Base-by-base conservation (phyloP, 1,139 yeast genomes). In the Pichia sp. region DNA sequence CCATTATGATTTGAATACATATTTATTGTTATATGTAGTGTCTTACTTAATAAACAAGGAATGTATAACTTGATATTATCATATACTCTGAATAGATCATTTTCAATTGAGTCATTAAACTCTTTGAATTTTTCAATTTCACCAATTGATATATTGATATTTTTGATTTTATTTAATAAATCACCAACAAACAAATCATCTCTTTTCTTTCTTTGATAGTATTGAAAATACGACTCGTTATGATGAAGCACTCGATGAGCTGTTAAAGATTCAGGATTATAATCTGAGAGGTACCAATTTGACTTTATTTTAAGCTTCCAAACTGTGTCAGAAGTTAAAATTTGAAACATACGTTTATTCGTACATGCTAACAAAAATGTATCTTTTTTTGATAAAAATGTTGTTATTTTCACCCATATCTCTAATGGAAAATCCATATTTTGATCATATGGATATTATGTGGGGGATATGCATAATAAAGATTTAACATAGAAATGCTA, bases 1-100 rank as follows among this genome's bases (percentile, higher is more conserved):
- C 42, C 40, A n/a, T 27, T 34, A 8, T 16, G 6, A n/a, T 36
- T 20, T 12, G n/a, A 15, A 16, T 25, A 48, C 32, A 42, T 24
- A 4, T 42, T 32, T 11, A 41, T 22, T 7, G 51, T 48, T 18
- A 58, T 40, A 44, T 59, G 62, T 15, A 49, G 22, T 3, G 52
- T 42, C 42, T 54, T 29, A 16, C 53, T 42, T 3, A 59, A 36
- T 11, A 60, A 43, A 18, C 47, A 52, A 1, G 63, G 63, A 3
- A 56, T 27, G 38, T 45, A 53, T 9, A 40, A 8, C 5, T 50
- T 43, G 23, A 46, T 42, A 20, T 47, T 35, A 2, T 32, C 20
- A 16, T 46, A 52, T 7, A 50, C 30, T 9, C 20, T 6, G 15
- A n/a, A 16, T 15, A 40, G 38, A 20, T 25, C 27, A 16, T n/a